Evolutionary conservation across 164 flowering plant species (phyloP), one percentile per base, ranked within the genome.

Genomic region (Stephania yunnanensis): DNA sequence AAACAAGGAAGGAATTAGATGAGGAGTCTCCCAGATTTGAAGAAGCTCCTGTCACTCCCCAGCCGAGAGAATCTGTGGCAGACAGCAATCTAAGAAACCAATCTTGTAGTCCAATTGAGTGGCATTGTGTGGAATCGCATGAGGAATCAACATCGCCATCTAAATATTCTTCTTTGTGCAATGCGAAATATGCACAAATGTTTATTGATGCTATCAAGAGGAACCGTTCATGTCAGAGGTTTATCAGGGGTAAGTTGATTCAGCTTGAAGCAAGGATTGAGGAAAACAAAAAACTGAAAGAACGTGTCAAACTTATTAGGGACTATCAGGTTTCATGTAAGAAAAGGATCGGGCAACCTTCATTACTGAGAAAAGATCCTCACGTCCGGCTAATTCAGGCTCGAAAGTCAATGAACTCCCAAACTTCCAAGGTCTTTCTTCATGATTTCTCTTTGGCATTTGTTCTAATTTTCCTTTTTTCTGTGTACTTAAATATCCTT

Each of bases 151-250:
- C 52, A 8, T 13, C 75, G 72, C 80, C 84, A 31, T 64, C 46
- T n/a, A 77, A 77, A 53, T 29, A 50, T 70, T 83, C 91, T 58
- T 72, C 74, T 73, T 91, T 92, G 70, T 95, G 94, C 31, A 78
- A 80, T 68, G 96, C 99, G 19, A 80, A 81, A 66, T 66, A 85
- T 72, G 98, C 90, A 3, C 85, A 83, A 45, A 36, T 83, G 55
- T 87, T 94, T 73, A 72, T 91, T 83, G 94, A 90, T 76, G 95
- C 98, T 58, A 87, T 96, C 69, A 92, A 86, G 88, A 96, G 88
- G 84, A 96, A 96, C 79, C 87, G 97, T 76, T 81, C 87, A 3
- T 88, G 88, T 77, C 97, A 94, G 83, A 92, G 86, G 78, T 79
- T 89, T 78, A 45, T 94, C 22, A 82, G 92, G 73, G 84, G 78